A percentile compares a stretch with the other conserved stretches of the same genome.
phyloP scores from a whole-genome alignment of 2,329 filamentous ascomycete species.

The Fusarium devonianum region DNA sequence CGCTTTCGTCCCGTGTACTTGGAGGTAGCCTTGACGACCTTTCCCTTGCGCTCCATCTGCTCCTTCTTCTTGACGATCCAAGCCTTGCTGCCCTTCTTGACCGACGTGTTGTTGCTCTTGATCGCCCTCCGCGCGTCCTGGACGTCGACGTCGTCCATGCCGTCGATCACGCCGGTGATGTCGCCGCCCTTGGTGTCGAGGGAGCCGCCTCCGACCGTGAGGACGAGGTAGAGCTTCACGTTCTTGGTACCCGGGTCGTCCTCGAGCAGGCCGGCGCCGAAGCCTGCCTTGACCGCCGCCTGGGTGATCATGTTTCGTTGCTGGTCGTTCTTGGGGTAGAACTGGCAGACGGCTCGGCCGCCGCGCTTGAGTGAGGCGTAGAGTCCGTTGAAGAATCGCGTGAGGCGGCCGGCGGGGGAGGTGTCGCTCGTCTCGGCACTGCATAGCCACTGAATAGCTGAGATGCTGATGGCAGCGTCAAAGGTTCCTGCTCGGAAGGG shows the following conservation, averaged over 20 bases:
- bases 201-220: constrained; percentile 78
- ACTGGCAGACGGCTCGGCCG: constrained; percentile 92
- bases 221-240: constrained; percentile 91
- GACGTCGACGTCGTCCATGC: constrained; percentile 88
- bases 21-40: constrained; percentile 88
- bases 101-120: constrained; percentile 56
- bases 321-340: constrained; percentile 94
- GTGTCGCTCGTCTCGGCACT: constrained; percentile 92
- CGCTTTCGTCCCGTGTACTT: constrained; percentile 95
- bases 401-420: constrained; percentile 76
- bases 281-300: constrained; percentile 91
- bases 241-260: constrained; percentile 98
- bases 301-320: constrained; percentile 92
- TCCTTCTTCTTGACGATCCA: constrained; percentile 90
- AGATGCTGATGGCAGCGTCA: constrained; percentile 94
- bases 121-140: constrained; percentile 69
- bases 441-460: constrained; percentile 97
- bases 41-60: constrained; percentile 93
- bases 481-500: constrained; percentile 93
- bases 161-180: constrained; percentile 88
- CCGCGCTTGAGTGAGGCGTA: constrained; percentile 86
- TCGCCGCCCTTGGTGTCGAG: constrained; percentile 68
- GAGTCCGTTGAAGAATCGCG: constrained; percentile 89
- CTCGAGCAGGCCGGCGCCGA: constrained; percentile 92
- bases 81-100: constrained; percentile 82